Evolutionary conservation across 805 yeast genomes (phyloP), one percentile per base, ranked within the genome.

Genomic region (Pichia thaimueangensis): DNA sequence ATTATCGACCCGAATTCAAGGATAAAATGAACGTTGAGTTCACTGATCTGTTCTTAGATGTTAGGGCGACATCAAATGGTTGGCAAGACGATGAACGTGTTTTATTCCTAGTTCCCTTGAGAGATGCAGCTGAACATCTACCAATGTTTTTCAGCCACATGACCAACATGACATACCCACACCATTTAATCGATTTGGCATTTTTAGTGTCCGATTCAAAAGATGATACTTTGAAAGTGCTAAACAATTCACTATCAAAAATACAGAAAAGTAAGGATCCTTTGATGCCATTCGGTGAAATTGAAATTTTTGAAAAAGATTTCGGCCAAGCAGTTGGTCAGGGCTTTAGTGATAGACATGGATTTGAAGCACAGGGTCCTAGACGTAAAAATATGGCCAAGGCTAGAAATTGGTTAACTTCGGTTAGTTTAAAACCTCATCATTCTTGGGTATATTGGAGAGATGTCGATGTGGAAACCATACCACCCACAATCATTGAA

Each of bases 391-490:
- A 87, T 52, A 91, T 91, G 97, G 97, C 95, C 5, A 73, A 88
- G 45, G 97, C 97, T 6, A 73, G 97, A 60, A 91, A 91, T 62
- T 91, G 97, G 97, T 67, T 91, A 33, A 76, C 88, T 58, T 69
- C 91, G 1, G 87, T 83, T 6, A 94, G 96, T 1, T 63, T 91
- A 38, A 82, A 80, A 60, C 97, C 97, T 1, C 80, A 91, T 60
- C 97, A 91, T 60, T 80, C 95, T 7, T 88, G 89, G 84, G 96
- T 91, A 7, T 88, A 89, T 62, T 91, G 97, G 97, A 72, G 97
- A 63, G 97, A 91, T 67, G 96, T 93, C 11, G 97, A 91, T 63
- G 95, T 91, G n/a, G 96, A 89, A 60, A 80, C 89, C 0, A 78
- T 83, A 24, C 95, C 96, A 5, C 72, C 80, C 1, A 81, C 96